phyloP scores from a whole-genome alignment of 2,329 filamentous ascomycete genomes.

The Myrmaecium sp. region DNA sequence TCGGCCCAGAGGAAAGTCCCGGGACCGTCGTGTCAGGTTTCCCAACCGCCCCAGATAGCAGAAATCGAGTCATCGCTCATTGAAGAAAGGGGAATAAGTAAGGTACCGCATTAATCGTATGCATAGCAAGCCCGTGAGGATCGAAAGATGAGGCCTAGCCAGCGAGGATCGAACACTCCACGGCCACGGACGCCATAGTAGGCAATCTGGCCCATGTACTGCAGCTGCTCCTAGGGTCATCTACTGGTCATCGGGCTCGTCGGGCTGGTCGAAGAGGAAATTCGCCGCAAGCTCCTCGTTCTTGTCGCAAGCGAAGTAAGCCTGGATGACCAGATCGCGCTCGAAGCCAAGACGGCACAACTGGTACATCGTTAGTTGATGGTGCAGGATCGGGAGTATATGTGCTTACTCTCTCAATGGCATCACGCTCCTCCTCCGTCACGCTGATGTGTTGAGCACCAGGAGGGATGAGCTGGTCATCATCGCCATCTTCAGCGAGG shows the following conservation, averaged over 20 bases:
- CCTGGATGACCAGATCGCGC: conserved; percentile 85
- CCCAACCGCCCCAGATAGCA: no score
- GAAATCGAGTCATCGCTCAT: no score
- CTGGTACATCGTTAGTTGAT: conserved; percentile 27
- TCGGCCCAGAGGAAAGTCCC: no score
- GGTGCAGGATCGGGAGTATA: background rate
- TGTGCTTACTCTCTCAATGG: conserved; percentile 71
- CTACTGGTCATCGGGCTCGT: conserved; percentile 50
- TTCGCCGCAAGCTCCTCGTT: conserved; percentile 97
- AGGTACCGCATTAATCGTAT: no score
- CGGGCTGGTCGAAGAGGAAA: conserved; percentile 93
- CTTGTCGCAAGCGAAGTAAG: conserved; percentile 98
- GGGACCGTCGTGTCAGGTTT: no score
- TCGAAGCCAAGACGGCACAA: conserved; percentile 87
- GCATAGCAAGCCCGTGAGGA: no score
- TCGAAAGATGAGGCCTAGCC: no score
- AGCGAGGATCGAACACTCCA: no score
- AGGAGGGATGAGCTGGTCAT: conserved; percentile 69
- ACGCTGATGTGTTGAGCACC: conserved; percentile 81
- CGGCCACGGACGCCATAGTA: no score
- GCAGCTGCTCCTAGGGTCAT: no score
- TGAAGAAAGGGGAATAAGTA: no score
- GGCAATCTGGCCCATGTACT: no score
- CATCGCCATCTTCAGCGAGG: conserved; percentile 72
- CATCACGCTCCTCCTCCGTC: conserved; percentile 89